Evolutionary conservation across 2,329 filamentous ascomycete species (phyloP), one percentile per base, ranked within the genome.

Genomic region (Aureobasidium sp.): DNA sequence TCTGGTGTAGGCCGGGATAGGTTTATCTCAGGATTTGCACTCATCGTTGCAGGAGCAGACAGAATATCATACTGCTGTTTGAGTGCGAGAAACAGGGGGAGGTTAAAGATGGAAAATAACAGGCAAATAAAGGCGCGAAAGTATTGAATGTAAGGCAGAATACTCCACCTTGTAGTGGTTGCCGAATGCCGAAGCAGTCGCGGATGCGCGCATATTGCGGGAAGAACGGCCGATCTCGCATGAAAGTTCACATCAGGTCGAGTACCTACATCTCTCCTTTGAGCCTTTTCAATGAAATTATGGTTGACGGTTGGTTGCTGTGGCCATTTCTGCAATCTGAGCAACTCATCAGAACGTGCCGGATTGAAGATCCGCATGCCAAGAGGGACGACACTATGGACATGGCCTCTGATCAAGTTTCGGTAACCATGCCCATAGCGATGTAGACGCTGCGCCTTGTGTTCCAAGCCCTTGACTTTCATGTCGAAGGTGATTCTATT

Each of bases 21-120:
- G 14, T 62, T 29, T n/a, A 62, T 56, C 42, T 62, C 60, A 48
- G 60, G 49, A 25, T 56, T 51, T 29, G 41, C 60, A 12, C 44
- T 60, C 45, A 51, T 60, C 22, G 57, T 59, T 34, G 22, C 41
- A n/a, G 39, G 31, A 58, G 55, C 22, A 37, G 42, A 9, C 25
- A 9, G 5, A 9, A 7, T 27, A 11, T 58, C 55, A 58, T 58
- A 29, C 42, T 29, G 42, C 22, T 57, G 14, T 3, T 45, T 2
- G 20, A 12, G 11, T 4, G 27, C 11, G 41, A 29, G n/a, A 44
- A 34, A 44, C 36, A 57, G 41, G 34, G 22, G 11, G 5, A 34
- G 15, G 8, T 5, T n/a, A 12, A 7, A 22, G 5, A 25, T 20
- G 14, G 2, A 11, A 42, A 29, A 42, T 41, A 17, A 31, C 12